phyloP scores from a whole-genome alignment of 1,284 basidiomycete species.

The Psilocybe mexicana region DNA sequence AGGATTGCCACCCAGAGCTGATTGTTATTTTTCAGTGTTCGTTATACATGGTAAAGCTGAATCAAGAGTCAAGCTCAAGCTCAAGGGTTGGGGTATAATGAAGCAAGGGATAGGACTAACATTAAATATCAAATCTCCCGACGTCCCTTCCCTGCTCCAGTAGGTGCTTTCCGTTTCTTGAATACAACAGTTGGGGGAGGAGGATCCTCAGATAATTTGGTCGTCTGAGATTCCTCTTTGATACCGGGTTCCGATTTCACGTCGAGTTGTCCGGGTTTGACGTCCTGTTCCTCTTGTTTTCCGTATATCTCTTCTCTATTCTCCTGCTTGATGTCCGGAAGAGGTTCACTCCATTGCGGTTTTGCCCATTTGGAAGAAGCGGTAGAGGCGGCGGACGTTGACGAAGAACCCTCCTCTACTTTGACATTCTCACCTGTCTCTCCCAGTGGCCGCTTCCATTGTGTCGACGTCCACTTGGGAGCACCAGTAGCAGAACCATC shows the following conservation, averaged over 20 bases:
- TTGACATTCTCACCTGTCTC: constrained; percentile 12
- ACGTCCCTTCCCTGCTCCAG: constrained; percentile 33
- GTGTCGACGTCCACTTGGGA: constrained; percentile 36
- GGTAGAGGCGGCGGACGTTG: background rate
- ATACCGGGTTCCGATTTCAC: constrained; percentile 19
- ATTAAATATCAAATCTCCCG: constrained; percentile 15
- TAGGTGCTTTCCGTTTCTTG: constrained; percentile 40
- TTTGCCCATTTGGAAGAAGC: constrained; percentile 32
- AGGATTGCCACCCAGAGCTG: too few relatives aligned
- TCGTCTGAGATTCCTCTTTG: constrained; percentile 22
- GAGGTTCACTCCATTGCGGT: constrained; percentile 31
- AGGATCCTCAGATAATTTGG: constrained; percentile 16
- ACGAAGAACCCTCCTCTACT: background rate
- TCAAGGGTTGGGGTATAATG: background rate
- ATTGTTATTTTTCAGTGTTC: too few relatives aligned
- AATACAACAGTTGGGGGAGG: constrained; percentile 29
- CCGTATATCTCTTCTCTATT: constrained; percentile 15
- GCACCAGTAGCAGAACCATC: constrained; percentile 9
- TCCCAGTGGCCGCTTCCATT: constrained; percentile 28
- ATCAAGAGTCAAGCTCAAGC: too few relatives aligned
- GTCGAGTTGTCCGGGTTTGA: background rate
- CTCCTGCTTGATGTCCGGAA: constrained; percentile 21
- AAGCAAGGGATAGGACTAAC: background rate
- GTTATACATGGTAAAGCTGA: too few relatives aligned
- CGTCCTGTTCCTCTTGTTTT: constrained; percentile 1